Evolutionary conservation across 164 flowering plant genomes (phyloP).

Genomic region (Aristolochia fimbriata): DNA sequence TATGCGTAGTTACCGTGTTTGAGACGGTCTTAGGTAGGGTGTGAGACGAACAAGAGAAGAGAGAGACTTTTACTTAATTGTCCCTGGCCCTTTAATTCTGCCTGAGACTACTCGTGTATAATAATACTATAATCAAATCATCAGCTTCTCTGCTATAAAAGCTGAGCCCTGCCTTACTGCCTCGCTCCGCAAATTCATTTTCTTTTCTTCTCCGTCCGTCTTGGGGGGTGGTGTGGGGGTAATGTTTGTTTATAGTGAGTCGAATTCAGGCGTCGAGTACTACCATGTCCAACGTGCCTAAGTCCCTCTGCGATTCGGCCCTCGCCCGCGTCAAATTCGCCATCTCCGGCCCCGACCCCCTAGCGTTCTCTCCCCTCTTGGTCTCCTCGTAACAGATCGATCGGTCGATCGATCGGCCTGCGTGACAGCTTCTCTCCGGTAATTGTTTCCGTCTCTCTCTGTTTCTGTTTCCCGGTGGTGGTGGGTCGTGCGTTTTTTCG

Average conservation of each 20-base stretch:
- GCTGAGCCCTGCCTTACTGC: background rate
- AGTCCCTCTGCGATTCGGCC: constrained; percentile 40
- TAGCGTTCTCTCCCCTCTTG: constrained; percentile 50
- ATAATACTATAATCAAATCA: no score
- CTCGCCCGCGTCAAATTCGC: constrained; percentile 46
- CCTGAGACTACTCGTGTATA: no score
- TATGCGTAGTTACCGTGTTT: no score
- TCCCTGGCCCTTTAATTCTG: no score
- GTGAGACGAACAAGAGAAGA: no score
- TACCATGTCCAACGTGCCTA: constrained; percentile 69
- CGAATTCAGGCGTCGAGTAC: no score
- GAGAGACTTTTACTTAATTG: no score
- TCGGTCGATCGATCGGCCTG: background rate
- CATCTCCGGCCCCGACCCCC: constrained; percentile 64
- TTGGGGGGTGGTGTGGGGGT: no score
- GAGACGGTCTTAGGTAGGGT: no score
- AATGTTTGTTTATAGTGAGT: background rate
- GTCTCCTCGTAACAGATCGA: background rate
- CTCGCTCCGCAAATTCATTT: background rate
- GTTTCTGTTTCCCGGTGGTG: background rate
- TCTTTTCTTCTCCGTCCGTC: constrained; percentile 1
- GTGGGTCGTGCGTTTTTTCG: background rate
- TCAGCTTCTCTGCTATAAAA: constrained; percentile 3
- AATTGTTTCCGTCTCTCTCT: background rate
- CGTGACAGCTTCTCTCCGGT: no score